Evolutionary conservation across 805 yeast species (phyloP).

Genomic region (Wickerhamiella domercqiae): DNA sequence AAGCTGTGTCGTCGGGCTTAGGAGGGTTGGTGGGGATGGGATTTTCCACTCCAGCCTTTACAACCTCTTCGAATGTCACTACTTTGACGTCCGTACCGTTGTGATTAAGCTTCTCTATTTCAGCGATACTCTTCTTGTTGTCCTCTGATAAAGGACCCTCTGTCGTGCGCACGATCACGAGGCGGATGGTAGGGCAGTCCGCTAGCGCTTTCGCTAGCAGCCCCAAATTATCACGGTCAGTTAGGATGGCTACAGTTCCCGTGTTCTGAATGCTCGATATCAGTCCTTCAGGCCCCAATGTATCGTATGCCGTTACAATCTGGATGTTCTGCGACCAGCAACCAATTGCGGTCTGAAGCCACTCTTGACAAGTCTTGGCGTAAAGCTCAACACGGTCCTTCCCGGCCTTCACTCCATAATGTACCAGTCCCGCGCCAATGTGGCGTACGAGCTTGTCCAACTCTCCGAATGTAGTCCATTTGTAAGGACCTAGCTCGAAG

Average conservation of each 20-base stretch:
- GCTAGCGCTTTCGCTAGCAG: slow-evolving; percentile 59
- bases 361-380: slow-evolving; percentile 73
- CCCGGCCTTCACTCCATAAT: slow-evolving; percentile 56
- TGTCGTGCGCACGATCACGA: slow-evolving; percentile 52
- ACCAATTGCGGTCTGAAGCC: slow-evolving; percentile 82
- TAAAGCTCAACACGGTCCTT: slow-evolving; percentile 61
- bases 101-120: slow-evolving; percentile 52
- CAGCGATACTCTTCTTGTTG: slow-evolving; percentile 43
- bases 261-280: slow-evolving; percentile 78
- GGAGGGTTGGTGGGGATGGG: slow-evolving; percentile 32
- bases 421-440: slow-evolving; percentile 61
- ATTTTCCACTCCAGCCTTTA: slow-evolving; percentile 44
- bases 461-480: slow-evolving; percentile 47
- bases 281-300: slow-evolving; percentile 27
- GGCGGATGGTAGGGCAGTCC: slow-evolving; percentile 41
- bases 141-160: slow-evolving; percentile 32
- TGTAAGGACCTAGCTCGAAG: slow-evolving; percentile 64
- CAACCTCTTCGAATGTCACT: slow-evolving; percentile 46
- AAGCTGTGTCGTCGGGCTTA: slow-evolving; percentile 42
- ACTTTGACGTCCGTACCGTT: slow-evolving; percentile 38
- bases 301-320: slow-evolving; percentile 73
- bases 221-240: slow-evolving; percentile 60
- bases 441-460: slow-evolving; percentile 34
- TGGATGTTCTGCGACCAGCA: slow-evolving; percentile 67
- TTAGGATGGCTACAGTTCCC: slow-evolving; percentile 59